phyloP scores from a whole-genome alignment of 176 grass and related monocot genomes.

The Avena eriantha region DNA sequence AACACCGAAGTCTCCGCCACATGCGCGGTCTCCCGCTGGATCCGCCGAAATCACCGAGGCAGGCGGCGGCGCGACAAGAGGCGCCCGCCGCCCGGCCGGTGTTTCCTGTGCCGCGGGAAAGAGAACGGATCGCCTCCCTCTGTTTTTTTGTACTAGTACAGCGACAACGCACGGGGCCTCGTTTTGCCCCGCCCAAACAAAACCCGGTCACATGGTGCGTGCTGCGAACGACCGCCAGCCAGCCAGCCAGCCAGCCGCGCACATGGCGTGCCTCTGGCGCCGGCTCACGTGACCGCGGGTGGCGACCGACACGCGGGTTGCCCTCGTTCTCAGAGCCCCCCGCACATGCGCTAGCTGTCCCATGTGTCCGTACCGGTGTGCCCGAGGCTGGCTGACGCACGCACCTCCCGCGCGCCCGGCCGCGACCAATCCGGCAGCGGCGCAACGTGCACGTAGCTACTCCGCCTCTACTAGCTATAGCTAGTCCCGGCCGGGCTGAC shows the following conservation, averaged over 20 bases:
- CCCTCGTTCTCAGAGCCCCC: neutral
- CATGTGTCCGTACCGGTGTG: neutral
- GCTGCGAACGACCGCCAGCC: neutral
- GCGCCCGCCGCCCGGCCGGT: neutral
- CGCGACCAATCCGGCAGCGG: conserved; percentile 9
- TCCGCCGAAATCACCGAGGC: neutral
- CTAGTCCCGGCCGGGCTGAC: neutral
- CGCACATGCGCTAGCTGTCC: conserved; percentile 25
- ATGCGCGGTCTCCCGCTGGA: no score
- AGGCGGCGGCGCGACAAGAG: neutral
- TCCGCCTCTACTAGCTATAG: no score
- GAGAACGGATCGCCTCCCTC: neutral
- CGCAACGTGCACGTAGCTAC: neutral
- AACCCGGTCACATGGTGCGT: conserved; percentile 28
- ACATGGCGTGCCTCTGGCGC: conserved; percentile 27
- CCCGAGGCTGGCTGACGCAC: conserved; percentile 4
- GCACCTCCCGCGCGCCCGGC: neutral
- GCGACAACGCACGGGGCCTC: no score
- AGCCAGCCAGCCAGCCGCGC: neutral
- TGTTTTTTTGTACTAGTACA: neutral
- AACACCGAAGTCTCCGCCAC: no score
- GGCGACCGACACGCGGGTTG: neutral
- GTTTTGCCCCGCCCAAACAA: neutral
- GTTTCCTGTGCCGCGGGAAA: neutral
- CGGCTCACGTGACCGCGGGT: conserved; percentile 45